Base-by-base conservation (phyloP, 352 stramenopile genomes). In the Thalassiosira livingstoniorum region DNA sequence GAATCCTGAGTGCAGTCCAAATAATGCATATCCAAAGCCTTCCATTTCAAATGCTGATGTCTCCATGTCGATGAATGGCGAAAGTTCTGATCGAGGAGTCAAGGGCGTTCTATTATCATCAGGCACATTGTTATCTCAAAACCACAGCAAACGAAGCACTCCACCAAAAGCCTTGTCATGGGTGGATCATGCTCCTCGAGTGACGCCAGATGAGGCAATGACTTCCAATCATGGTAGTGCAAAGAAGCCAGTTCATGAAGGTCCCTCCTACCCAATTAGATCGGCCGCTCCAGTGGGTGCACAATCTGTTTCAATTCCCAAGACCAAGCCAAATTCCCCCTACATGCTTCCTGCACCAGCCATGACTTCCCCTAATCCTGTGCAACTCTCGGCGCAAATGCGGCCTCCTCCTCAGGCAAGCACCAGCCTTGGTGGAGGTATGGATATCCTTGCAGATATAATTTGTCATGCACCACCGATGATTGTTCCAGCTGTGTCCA, bases 361-460 rank as follows among this genome's bases (percentile, higher is more conserved):
- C 62, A 70, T 13, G 2, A 11, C 21, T 42, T 34, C 25, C 51
- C 32, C 7, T 70, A 5, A 31, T 27, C 18, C 25, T 39, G 18
- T 57, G 15, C 27, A 18, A 57, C 1, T 18, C 31, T 34, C 39
- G 21, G 3, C 54, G 42, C 42, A 27, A 5, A n/a, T 42, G 11
- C 39, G 29, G 13, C 25, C 15, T 31, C 4, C n/a, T n/a, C n/a
- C n/a, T n/a, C n/a, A n/a, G n/a, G 62, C 2, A 67, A 35, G 58
- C 4, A 23, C 32, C 0, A 47, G 47, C 23, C 10, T 21, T 21
- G 57, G 37, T 5, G 75, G 81, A 45, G 81, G 81, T 3, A 88
- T 88, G 76, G 82, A 88, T 64, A 88, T 88, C 42, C 68, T 88
- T 35, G 82, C 82, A 27, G 82, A 85, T 54, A 88, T 88, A 57